Percentiles rank a stretch among this genome's conserved stretches.
phyloP scores from a whole-genome alignment of 2,329 filamentous ascomycete species.

The Arthrobotrys conoides region DNA sequence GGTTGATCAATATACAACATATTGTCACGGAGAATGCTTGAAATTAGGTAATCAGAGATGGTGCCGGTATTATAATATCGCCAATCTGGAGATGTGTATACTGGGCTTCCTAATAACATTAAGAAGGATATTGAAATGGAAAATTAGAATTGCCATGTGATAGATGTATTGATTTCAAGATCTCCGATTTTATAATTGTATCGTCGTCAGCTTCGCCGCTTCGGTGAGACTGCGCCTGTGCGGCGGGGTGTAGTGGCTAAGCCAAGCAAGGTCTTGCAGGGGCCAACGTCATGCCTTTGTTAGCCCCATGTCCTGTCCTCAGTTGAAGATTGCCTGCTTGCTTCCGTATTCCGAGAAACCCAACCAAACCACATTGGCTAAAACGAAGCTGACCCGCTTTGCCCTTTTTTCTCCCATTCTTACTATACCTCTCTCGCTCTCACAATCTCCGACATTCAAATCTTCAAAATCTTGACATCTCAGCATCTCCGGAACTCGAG shows the following conservation, averaged over 20 bases:
- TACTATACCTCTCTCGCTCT: neutral
- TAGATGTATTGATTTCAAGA: no score
- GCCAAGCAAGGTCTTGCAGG: conserved; percentile 4
- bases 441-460: neutral
- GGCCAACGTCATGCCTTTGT: conserved; percentile 47
- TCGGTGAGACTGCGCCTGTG: neutral
- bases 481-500: neutral
- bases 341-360: conserved; percentile 49
- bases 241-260: neutral
- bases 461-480: neutral
- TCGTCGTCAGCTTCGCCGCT: neutral
- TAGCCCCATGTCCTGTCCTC: neutral
- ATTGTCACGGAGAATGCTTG: neutral
- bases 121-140: no score
- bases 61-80: no score
- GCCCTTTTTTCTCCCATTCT: conserved; percentile 8
- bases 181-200: neutral
- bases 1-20: neutral
- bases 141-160: no score
- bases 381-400: conserved; percentile 25
- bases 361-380: conserved; percentile 11
- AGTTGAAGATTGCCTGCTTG: neutral
- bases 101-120: no score
- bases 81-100: no score
- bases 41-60: neutral